Evolutionary conservation across 805 yeast genomes (phyloP), one percentile per base, ranked within the genome.

Genomic region (Schwanniomyces vanrijiae): DNA sequence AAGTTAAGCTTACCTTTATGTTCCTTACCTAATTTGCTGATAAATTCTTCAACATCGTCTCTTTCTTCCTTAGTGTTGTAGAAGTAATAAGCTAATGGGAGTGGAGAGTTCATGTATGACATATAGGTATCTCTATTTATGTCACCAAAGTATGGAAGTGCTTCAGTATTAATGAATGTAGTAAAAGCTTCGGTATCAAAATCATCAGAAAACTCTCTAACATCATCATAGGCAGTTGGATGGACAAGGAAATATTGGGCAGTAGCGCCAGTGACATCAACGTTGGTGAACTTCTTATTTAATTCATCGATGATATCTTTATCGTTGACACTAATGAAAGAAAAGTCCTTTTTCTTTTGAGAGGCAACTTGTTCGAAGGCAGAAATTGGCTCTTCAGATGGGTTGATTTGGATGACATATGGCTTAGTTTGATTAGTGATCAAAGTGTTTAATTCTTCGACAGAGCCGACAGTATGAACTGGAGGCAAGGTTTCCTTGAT

Each of bases 41-140:
- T 77, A 44, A 73, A 62, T 38, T 75, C 73, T 41, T 71, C 71
- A 55, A 81, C 78, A 31, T 73, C 77, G 33, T 69, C 80, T 65
- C 85, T 83, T 72, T 88, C 84, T 54, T 83, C 88, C 42, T 78
- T 78, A 42, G 77, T 70, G 56, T 79, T 81, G 75, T 88, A 90
- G 76, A 94, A 94, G 67, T 87, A 83, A 78, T 91, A 92, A 45
- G 89, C 95, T 55, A 94, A 71, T 52, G 99, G 99, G 47, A 82
- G 54, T 29, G 82, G 78, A 49, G 90, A 73, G 47, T 76, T 70
- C 78, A 88, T 82, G 76, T 91, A 94, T 37, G 76, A 63, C 68
- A 78, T 73, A 78, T 86, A 94, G 53, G 94, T 85, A 44, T 80
- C 76, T 55, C 94, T 90, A 60, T 82, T 83, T 54, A 92, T 82